Evolutionary conservation across 2,329 filamentous ascomycete genomes (phyloP).

Genomic region (Cladobotryum protrusum): DNA sequence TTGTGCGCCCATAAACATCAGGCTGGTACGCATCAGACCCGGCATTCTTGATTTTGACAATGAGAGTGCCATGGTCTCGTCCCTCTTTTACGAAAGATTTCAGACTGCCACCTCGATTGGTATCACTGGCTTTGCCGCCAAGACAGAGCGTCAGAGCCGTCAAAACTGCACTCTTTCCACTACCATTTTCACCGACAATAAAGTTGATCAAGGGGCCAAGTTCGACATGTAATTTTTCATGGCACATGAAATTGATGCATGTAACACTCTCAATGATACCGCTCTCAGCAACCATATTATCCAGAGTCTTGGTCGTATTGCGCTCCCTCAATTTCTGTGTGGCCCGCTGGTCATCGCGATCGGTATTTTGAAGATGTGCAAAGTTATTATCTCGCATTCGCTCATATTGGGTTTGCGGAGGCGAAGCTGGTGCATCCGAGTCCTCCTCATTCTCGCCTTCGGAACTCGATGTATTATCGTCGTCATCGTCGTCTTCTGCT

Average conservation of each 20-base stretch:
- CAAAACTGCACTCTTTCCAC: constrained; percentile 91
- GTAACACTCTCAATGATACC: constrained; percentile 84
- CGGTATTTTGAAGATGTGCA: constrained; percentile 49
- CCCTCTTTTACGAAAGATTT: constrained; percentile 91
- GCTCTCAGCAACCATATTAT: constrained; percentile 72
- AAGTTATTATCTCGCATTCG: constrained; percentile 54
- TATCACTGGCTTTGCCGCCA: constrained; percentile 88
- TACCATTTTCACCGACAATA: constrained; percentile 95
- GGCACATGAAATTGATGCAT: constrained; percentile 96
- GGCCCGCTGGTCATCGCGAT: constrained; percentile 55
- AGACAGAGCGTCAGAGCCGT: constrained; percentile 90
- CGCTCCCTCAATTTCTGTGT: constrained; percentile 56
- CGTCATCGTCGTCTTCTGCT: constrained; percentile 10
- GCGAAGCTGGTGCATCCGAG: constrained; percentile 24
- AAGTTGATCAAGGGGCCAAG: constrained; percentile 97
- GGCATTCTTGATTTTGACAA: constrained; percentile 85
- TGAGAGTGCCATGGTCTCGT: constrained; percentile 65
- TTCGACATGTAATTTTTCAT: constrained; percentile 70
- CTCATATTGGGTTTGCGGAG: constrained; percentile 55
- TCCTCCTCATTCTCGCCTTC: constrained; percentile 29
- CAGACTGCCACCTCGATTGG: constrained; percentile 83
- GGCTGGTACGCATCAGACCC: constrained; percentile 79
- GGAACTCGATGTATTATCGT: constrained; percentile 20
- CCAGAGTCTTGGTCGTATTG: constrained; percentile 39
- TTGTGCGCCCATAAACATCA: constrained; percentile 74